Conservation (phyloP, 1,139 yeast genomes). For the Candida buenavistaensis region DNA sequence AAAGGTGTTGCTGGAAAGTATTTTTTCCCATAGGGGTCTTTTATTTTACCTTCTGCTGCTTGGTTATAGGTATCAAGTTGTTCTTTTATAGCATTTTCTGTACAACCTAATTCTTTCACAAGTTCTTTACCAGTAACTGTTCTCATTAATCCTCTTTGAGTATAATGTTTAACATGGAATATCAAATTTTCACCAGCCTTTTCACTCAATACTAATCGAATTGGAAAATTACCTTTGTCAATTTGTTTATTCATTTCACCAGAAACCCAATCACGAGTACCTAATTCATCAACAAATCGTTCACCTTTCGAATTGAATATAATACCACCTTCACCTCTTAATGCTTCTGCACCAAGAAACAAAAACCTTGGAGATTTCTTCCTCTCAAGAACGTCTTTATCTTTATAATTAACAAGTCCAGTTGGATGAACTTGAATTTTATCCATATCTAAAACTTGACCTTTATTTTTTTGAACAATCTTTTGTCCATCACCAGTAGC, state of each 20-base stretch:
- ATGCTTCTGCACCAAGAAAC: slow-evolving; percentile 75
- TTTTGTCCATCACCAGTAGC: slow-evolving; percentile 80
- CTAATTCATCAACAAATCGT: slow-evolving; percentile 71
- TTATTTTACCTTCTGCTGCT: slow-evolving; percentile 43
- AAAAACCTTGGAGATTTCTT: slow-evolving; percentile 50
- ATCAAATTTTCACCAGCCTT: slow-evolving; percentile 45
- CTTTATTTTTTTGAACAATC: slow-evolving; percentile 57
- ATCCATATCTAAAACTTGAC: slow-evolving; percentile 68
- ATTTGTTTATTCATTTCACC: slow-evolving; percentile 53
- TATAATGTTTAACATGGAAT: slow-evolving; percentile 66
- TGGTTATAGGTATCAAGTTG: slow-evolving; percentile 46
- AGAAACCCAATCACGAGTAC: slow-evolving; percentile 69
- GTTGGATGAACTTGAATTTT: slow-evolving; percentile 84
- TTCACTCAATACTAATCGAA: slow-evolving; percentile 48
- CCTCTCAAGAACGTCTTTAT: slow-evolving; percentile 45
- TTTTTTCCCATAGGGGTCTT: slow-evolving; percentile 51
- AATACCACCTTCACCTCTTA: slow-evolving; percentile 77
- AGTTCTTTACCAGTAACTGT: slow-evolving; percentile 51
- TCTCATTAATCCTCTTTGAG: slow-evolving; percentile 63
- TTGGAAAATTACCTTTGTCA: slow-evolving; percentile 49
- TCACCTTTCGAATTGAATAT: slow-evolving; percentile 61
- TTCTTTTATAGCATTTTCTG: slow-evolving; percentile 26
- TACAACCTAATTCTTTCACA: slow-evolving; percentile 40
- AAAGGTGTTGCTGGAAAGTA: slow-evolving; percentile 54
- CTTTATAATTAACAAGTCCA: slow-evolving; percentile 69